Percentiles rank a stretch among this genome's conserved stretches.
phyloP scores from a whole-genome alignment of 2,329 filamentous ascomycete genomes.

The Allantophomopsis cytisporea region DNA sequence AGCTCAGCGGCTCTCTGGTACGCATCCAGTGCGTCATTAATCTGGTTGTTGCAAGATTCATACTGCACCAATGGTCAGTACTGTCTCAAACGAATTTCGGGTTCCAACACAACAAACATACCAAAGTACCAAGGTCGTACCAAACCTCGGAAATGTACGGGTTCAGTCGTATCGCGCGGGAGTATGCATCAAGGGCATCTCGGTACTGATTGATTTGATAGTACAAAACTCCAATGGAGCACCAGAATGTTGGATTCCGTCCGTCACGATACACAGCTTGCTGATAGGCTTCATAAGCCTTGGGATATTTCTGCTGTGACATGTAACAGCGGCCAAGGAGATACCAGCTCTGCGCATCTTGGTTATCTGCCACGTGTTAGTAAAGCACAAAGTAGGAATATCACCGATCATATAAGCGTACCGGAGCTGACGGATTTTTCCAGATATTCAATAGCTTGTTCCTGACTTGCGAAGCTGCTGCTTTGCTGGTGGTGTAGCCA shows the following conservation, averaged over 20 bases:
- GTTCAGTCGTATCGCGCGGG: slow-evolving; percentile 87
- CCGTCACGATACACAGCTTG: slow-evolving; percentile 97
- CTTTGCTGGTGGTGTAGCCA: slow-evolving; percentile 98
- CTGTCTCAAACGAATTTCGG: slow-evolving; percentile 9
- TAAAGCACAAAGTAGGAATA: slow-evolving; percentile 9
- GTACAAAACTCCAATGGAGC: slow-evolving; percentile 95
- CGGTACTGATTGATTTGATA: slow-evolving; percentile 99
- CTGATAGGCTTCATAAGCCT: slow-evolving; percentile 96
- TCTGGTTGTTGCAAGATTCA: slow-evolving; percentile 98
- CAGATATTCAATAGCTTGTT: slow-evolving; percentile 91
- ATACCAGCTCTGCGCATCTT: slow-evolving; percentile 97
- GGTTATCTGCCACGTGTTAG: slow-evolving; percentile 55
- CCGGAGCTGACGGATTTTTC: slow-evolving; percentile 92
- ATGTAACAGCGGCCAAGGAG: slow-evolving; percentile 95
- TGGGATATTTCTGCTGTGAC: slow-evolving; percentile 98
- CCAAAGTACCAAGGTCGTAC: slow-evolving; percentile 94
- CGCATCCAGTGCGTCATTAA: slow-evolving; percentile 87
- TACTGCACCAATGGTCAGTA: slow-evolving; percentile 42
- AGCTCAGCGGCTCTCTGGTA: slow-evolving; percentile 91
- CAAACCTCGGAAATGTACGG: slow-evolving; percentile 98
- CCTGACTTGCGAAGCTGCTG: slow-evolving; percentile 80
- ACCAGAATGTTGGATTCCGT: slow-evolving; percentile 98
- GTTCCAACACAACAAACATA: slow-evolving; percentile 33
- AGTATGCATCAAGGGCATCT: slow-evolving; percentile 94
- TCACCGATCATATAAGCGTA: slow-evolving; percentile 30